These are phyloP conservation scores for Paramecium pentaurelia DNA, from an alignment of 73 alveolate genomes.

Conservation along the genomic window DNA sequence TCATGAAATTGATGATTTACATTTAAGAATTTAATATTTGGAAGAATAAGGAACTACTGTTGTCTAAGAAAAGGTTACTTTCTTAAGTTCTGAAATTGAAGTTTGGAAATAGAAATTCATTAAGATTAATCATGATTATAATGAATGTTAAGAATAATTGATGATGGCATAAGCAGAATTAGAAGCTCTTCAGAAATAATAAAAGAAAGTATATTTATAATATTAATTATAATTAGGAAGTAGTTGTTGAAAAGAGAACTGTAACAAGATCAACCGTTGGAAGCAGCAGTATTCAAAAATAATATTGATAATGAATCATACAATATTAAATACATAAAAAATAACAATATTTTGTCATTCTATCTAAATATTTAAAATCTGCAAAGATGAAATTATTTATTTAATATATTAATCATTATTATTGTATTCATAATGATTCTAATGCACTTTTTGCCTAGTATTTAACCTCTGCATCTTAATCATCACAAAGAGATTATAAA, in stretches of 20 bases:
- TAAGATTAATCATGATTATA: not conserved
- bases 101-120: constrained; percentile 40
- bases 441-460: constrained; percentile 52
- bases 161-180: constrained; percentile 41
- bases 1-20: not conserved
- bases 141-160: constrained; percentile 2
- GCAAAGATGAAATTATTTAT: not conserved
- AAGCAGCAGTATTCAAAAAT: not conserved
- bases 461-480: constrained; percentile 48
- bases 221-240: not conserved
- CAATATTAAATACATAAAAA: not conserved
- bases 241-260: constrained; percentile 20
- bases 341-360: not conserved
- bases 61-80: not conserved
- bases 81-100: constrained; percentile 16
- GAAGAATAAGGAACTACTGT: constrained; percentile 46
- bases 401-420: not conserved
- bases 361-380: no score
- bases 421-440: not conserved
- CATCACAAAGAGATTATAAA: constrained; percentile 45
- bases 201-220: not conserved
- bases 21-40: not conserved
- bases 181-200: constrained; percentile 10
- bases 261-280: constrained; percentile 20
- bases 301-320: not conserved